Base-by-base conservation (phyloP, 495 filamentous ascomycete genomes). In the Sphaerosporella brunnea region DNA sequence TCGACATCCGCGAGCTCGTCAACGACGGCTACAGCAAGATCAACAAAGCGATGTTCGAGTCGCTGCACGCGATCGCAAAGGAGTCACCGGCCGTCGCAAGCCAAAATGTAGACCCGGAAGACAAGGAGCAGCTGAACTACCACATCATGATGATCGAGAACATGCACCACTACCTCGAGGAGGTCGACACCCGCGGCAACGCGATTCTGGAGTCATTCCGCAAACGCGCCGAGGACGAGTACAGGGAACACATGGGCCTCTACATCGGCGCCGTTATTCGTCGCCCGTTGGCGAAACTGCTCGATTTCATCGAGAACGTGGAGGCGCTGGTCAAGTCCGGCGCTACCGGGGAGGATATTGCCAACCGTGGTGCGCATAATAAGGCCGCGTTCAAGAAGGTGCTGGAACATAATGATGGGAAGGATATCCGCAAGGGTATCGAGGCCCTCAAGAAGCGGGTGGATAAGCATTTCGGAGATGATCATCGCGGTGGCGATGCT, bases 61-160 rank as follows among this genome's bases (percentile, higher is more conserved):
- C 79, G 13, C 72, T 96, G 37, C 90, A 88, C 55, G 84, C 92
- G 54, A 96, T 96, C 58, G 88, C 88, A 43, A 85, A 90, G 64
- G 87, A 94, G 62, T 83, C 79, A 39, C 88, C 88, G 0, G 71
- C 75, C 2, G 78, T 64, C 3, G 41, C 55, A 21, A 50, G 68
- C n/a, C 52, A 53, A 20, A 57, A 44, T 15, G 69, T 73, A 15
- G 79, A 83, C 54, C 73, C 78, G 2, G 88, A 96, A 56, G 88
- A 96, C 61, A 96, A 96, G 63, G 88, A 93, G 60, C 78, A 82
- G 13, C 71, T 96, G 18, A 95, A 96, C 61, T 93, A 93, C 65
- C 86, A 95, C 61, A 93, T 96, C 55, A 73, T 94, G 40, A 73
- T 96, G 25, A 95, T 96, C 50, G 88, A 96, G 62, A 96, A 96